Evolutionary conservation across 257 asterid species (phyloP).

Genomic region (Nicotiana otophora): DNA sequence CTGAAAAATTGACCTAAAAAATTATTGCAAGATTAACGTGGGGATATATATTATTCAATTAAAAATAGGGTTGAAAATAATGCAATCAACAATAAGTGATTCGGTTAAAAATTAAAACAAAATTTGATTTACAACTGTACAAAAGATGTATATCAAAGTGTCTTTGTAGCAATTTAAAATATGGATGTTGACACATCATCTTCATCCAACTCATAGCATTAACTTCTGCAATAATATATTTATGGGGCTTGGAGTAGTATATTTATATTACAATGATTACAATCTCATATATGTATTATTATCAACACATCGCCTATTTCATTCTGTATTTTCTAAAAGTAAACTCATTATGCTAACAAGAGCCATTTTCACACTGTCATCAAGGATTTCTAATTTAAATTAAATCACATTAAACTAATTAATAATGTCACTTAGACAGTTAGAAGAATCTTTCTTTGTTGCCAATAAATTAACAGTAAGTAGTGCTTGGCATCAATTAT

Average conservation of each 20-base stretch:
- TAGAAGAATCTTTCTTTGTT: conserved; percentile 4
- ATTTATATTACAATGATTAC: conserved; percentile 21
- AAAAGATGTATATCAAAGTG: background rate
- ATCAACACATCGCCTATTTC: conserved; percentile 4
- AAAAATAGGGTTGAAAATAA: background rate
- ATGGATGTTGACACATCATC: conserved; percentile 45
- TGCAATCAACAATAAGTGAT: background rate
- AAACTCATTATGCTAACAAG: conserved; percentile 1
- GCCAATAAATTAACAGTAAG: conserved; percentile 6
- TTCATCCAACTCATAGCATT: conserved; percentile 34
- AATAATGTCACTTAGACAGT: background rate
- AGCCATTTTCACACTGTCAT: background rate
- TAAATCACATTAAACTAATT: background rate
- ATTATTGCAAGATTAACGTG: background rate
- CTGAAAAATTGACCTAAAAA: background rate
- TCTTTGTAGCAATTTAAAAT: conserved; percentile 1
- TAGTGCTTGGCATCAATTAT: conserved; percentile 11
- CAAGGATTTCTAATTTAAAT: conserved; percentile 1
- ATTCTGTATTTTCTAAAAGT: conserved; percentile 1
- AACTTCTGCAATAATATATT: background rate
- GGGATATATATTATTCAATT: background rate
- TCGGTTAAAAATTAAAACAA: background rate
- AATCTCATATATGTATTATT: conserved; percentile 3
- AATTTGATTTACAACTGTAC: conserved; percentile 1
- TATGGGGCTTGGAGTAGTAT: conserved; percentile 5